phyloP scores from a whole-genome alignment of 2,329 filamentous ascomycete genomes.

The Colletotrichum incanum region DNA sequence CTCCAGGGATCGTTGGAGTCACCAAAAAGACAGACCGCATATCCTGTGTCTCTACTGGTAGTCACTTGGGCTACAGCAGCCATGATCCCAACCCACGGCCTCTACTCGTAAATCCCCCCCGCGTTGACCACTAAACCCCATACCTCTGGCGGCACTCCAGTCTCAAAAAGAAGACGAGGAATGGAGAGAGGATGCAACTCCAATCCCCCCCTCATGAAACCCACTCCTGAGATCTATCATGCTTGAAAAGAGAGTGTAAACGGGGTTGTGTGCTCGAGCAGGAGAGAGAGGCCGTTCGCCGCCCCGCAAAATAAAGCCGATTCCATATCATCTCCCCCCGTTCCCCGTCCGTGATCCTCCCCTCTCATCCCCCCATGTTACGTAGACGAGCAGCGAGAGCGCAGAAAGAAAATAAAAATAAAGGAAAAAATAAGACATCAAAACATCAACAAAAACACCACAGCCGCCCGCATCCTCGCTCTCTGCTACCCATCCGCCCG shows the following conservation, averaged over 20 bases:
- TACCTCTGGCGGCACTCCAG: conserved; percentile 19
- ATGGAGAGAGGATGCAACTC: conserved; percentile 14
- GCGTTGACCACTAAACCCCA: conserved; percentile 35
- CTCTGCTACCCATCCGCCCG: background rate
- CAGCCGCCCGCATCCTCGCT: conserved; percentile 10
- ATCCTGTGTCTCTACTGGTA: background rate
- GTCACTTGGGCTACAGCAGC: background rate
- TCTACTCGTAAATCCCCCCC: conserved; percentile 14
- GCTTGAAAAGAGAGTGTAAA: background rate
- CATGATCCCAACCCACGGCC: conserved; percentile 25
- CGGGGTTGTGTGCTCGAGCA: background rate
- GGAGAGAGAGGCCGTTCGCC: conserved; percentile 2
- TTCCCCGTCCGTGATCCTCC: conserved; percentile 18
- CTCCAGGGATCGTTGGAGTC: background rate
- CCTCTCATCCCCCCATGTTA: conserved; percentile 11
- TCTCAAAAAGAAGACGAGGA: conserved; percentile 28
- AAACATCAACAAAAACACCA: conserved; percentile 27
- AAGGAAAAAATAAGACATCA: conserved; percentile 22
- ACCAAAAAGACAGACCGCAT: background rate
- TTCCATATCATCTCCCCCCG: conserved; percentile 15
- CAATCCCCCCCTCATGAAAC: conserved; percentile 9
- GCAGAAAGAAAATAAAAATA: conserved; percentile 21
- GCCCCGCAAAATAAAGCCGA: conserved; percentile 32
- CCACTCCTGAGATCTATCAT: background rate
- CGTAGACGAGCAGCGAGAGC: conserved; percentile 12